These are phyloP conservation scores for Penicillium sp. DNA, from an alignment of 2,329 filamentous ascomycete species.

Conservation along the genomic window DNA sequence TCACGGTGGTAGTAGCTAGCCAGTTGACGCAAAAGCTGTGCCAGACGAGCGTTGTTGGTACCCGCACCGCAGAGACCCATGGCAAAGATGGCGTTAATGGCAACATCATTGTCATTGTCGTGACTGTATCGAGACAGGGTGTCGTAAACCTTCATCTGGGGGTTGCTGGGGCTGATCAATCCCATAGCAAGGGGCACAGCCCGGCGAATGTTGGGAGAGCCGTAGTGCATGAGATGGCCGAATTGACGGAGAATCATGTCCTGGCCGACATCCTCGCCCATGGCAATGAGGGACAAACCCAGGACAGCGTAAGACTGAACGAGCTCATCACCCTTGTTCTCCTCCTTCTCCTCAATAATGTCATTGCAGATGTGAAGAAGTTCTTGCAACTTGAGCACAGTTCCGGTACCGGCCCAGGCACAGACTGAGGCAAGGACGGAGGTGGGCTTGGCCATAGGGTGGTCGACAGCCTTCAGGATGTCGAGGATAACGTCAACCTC, in stretches of 20 bases:
- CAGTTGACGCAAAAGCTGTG: constrained; percentile 88
- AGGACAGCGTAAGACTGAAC: constrained; percentile 95
- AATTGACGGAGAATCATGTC: constrained; percentile 99
- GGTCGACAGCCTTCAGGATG: constrained; percentile 93
- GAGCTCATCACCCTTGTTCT: constrained; percentile 92
- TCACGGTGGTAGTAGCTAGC: constrained; percentile 98
- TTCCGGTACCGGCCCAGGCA: constrained; percentile 95
- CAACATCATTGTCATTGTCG: constrained; percentile 97
- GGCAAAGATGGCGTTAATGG: constrained; percentile 97
- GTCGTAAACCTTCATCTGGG: constrained; percentile 99
- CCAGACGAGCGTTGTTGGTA: constrained; percentile 95
- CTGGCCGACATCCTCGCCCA: constrained; percentile 97
- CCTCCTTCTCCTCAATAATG: constrained; percentile 88
- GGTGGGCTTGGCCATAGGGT: constrained; percentile 95
- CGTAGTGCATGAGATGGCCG: constrained; percentile 98
- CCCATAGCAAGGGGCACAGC: constrained; percentile 96
- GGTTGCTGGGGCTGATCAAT: constrained; percentile 93
- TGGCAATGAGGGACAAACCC: constrained; percentile 88
- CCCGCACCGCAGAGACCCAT: constrained; percentile 97
- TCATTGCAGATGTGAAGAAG: constrained; percentile 97
- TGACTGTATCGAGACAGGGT: constrained; percentile 96
- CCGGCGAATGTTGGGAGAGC: constrained; percentile 93
- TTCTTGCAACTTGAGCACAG: constrained; percentile 95
- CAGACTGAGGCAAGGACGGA: constrained; percentile 93
- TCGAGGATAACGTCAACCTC: constrained; percentile 98